phyloP scores from a whole-genome alignment of 768 basidiomycete genomes.

The Tricholoma bakamatsutake region DNA sequence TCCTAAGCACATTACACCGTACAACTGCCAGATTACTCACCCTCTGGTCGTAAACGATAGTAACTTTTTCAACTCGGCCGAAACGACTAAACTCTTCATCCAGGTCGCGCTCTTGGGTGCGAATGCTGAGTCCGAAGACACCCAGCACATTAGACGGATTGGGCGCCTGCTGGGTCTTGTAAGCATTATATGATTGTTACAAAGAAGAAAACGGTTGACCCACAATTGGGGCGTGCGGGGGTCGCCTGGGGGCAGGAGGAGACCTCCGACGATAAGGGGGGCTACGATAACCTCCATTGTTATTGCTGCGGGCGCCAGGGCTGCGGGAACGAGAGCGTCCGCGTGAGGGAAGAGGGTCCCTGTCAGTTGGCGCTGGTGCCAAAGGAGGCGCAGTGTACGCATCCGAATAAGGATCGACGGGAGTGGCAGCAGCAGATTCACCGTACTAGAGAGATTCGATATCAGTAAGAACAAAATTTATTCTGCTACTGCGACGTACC shows the following conservation, averaged over 20 bases:
- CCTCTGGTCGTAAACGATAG: constrained; percentile 94
- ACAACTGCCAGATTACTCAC: constrained; percentile 42
- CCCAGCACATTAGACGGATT: constrained; percentile 87
- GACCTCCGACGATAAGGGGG: constrained; percentile 59
- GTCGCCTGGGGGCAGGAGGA: constrained; percentile 56
- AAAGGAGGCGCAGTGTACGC: constrained; percentile 67
- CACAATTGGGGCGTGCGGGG: constrained; percentile 71
- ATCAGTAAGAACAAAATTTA: constrained; percentile 1
- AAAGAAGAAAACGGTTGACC: constrained; percentile 25
- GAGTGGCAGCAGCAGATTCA: constrained; percentile 45
- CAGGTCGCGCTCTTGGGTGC: constrained; percentile 89
- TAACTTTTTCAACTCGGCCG: constrained; percentile 90
- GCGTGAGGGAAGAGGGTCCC: constrained; percentile 50
- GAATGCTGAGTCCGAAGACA: constrained; percentile 97
- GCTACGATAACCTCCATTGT: constrained; percentile 48
- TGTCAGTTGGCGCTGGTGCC: constrained; percentile 43
- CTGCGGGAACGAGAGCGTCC: constrained; percentile 76
- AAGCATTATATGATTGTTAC: constrained; percentile 21
- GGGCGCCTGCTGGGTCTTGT: constrained; percentile 63
- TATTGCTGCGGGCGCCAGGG: constrained; percentile 44
- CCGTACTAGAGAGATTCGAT: constrained; percentile 47
- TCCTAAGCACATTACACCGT: constrained; percentile 8
- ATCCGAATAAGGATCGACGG: constrained; percentile 79
- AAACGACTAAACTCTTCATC: constrained; percentile 90
- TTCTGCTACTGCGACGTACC: constrained; percentile 40